Conservation (phyloP, 805 yeast genomes). For the Teunomyces gatunensis region DNA sequence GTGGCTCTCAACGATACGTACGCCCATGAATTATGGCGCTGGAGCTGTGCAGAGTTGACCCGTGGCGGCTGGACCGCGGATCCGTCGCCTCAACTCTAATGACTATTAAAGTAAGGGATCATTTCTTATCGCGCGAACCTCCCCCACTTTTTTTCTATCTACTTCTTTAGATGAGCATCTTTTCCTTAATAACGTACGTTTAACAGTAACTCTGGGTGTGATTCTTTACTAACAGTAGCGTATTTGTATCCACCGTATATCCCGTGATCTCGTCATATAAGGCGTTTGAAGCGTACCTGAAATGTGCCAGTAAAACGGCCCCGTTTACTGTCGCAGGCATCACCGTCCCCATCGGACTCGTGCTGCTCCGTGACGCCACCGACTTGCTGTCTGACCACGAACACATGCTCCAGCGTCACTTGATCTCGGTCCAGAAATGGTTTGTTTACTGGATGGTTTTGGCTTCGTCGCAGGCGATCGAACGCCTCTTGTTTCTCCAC, state of each 20-base stretch:
- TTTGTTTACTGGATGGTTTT: conserved; percentile 63
- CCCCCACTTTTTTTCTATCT: not conserved
- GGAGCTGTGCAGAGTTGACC: conserved; percentile 17
- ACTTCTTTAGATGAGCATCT: conserved; percentile 5
- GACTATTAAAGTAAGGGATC: conserved; percentile 1
- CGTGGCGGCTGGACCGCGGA: conserved; percentile 1
- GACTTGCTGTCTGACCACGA: conserved; percentile 9
- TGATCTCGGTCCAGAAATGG: conserved; percentile 39
- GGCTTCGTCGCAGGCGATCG: conserved; percentile 41
- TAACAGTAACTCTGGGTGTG: not conserved
- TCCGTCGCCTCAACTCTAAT: not conserved
- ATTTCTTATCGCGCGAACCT: conserved; percentile 5
- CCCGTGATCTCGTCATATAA: conserved; percentile 62
- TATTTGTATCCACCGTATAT: conserved; percentile 45
- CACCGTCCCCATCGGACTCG: conserved; percentile 30
- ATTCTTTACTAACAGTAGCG: conserved; percentile 16
- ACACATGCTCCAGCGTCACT: conserved; percentile 17
- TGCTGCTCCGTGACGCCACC: conserved; percentile 4
- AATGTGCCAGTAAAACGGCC: conserved; percentile 26
- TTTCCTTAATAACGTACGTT: conserved; percentile 8
- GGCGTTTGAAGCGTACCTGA: conserved; percentile 47
- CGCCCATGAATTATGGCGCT: conserved; percentile 28
- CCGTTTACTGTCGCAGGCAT: conserved; percentile 35
- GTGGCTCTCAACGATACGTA: conserved; percentile 22
- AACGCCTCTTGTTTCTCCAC: conserved; percentile 43